Base-by-base conservation (phyloP, 2,329 filamentous ascomycete genomes). In the Pseudogymnoascus sp. region DNA sequence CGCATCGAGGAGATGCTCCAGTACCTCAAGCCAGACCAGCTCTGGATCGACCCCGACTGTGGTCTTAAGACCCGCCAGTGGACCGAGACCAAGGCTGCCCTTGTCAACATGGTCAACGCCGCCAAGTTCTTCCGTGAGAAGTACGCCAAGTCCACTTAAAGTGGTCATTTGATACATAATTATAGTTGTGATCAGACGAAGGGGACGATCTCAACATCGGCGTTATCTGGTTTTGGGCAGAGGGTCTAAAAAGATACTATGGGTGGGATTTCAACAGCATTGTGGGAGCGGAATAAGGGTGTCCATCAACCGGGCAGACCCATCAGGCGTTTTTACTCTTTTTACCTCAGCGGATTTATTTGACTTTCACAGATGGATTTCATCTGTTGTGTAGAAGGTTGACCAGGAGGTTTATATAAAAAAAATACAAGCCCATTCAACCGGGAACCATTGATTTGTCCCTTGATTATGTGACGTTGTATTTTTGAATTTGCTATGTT, bases 41-140 rank as follows among this genome's bases (percentile, higher is more conserved):
- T 99, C 76, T 99, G 94, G 94, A 90, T 97, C 81, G 93, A 99
- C 84, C 94, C 94, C 70, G 94, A 99, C 83, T 99, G 94, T 75
- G 94, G 94, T 83, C 87, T 99, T 64, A 99, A 99, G 91, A 99
- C 94, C 71, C 90, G 94, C 72, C 89, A 96, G 82, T 97, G 94
- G 93, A 86, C 89, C 78, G 93, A 99, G 87, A 96, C 92, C 78
- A 97, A 97, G 88, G 91, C 91, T 74, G 90, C 93, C 63, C 81
- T 99, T 74, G 81, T 81, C 81, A 96, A 97, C 87, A 89, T 99
- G 91, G 93, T 99, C 79, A 92, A 93, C 76, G 94, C 94, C 63
- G 93, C 94, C 83, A 97, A 97, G 86, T 88, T 81, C 84, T 97
- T 86, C 92, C 93, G 94, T 76, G 78, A 87, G 78, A 92, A 96